phyloP scores from a whole-genome alignment of 768 basidiomycete species.

The Lactarius trivialis region DNA sequence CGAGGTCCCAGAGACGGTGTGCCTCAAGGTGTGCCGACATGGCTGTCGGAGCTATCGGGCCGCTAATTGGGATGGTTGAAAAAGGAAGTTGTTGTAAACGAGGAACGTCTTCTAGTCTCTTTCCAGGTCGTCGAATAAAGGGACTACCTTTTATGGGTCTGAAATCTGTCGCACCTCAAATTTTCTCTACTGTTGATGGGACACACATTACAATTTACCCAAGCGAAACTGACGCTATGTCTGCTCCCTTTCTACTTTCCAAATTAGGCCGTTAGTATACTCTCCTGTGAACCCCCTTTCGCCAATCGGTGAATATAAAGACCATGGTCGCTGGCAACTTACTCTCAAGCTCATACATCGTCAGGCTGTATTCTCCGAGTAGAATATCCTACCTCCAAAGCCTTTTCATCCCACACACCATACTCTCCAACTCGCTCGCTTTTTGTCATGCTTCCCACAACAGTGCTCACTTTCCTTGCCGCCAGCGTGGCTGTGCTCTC shows the following conservation, averaged over 20 bases:
- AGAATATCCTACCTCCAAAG: not conserved
- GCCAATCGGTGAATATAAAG: not conserved
- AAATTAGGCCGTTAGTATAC: constrained; percentile 3
- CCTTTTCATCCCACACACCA: not conserved
- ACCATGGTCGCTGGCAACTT: not conserved
- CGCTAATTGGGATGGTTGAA: not conserved
- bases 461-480: not conserved
- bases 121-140: constrained; percentile 6
- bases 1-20: not conserved
- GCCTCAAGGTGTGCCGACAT: not conserved
- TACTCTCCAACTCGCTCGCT: not conserved
- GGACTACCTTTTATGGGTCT: not conserved
- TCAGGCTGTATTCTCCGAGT: not conserved
- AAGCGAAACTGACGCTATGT: not conserved
- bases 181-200: not conserved
- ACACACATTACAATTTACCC: not conserved
- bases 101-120: too few species aligned
- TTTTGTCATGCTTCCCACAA: not conserved
- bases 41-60: not conserved
- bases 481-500: not conserved
- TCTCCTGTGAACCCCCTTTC: not conserved
- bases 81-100: constrained; percentile 7
- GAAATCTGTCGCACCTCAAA: not conserved
- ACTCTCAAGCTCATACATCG: not conserved
- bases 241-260: constrained; percentile 5